Conservation (phyloP, 768 basidiomycete species). For the Nidularia sp. region DNA sequence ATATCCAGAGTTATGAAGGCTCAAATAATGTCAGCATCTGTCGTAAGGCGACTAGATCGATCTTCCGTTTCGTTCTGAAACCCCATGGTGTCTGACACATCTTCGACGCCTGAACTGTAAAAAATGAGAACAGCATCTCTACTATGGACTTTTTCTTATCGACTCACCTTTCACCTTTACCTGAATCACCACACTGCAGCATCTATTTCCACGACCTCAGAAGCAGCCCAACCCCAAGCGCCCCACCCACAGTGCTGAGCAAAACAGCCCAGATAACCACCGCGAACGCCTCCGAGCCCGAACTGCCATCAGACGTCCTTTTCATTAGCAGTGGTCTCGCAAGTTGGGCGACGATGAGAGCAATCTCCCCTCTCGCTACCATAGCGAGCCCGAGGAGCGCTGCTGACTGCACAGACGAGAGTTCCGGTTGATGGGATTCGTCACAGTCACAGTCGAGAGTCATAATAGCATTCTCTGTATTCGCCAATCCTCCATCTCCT, state of each 20-base stretch:
- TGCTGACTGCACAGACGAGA: not conserved
- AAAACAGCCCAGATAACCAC: constrained; percentile 58
- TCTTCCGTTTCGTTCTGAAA: too few species aligned
- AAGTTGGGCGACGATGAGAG: constrained; percentile 53
- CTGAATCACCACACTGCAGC: too few species aligned
- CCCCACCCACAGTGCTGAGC: constrained; percentile 49
- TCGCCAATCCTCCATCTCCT: not conserved
- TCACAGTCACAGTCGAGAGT: not conserved
- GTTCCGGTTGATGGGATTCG: not conserved
- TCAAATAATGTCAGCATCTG: too few species aligned
- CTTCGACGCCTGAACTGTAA: too few species aligned
- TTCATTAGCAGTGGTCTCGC: constrained; percentile 23
- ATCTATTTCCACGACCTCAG: too few species aligned
- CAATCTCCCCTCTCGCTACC: constrained; percentile 68
- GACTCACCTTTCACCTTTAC: too few species aligned
- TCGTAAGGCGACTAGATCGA: too few species aligned
- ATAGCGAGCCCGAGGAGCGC: constrained; percentile 52
- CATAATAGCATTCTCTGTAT: not conserved
- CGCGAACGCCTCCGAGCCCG: constrained; percentile 41
- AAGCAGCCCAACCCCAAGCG: constrained; percentile 21
- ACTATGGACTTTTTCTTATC: too few species aligned
- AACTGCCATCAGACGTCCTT: constrained; percentile 6
- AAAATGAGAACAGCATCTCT: too few species aligned
- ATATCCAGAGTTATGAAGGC: too few species aligned
- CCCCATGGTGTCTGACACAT: too few species aligned